Base-by-base conservation (phyloP, 352 stramenopile genomes). In the Globisporangium iwayamae region DNA sequence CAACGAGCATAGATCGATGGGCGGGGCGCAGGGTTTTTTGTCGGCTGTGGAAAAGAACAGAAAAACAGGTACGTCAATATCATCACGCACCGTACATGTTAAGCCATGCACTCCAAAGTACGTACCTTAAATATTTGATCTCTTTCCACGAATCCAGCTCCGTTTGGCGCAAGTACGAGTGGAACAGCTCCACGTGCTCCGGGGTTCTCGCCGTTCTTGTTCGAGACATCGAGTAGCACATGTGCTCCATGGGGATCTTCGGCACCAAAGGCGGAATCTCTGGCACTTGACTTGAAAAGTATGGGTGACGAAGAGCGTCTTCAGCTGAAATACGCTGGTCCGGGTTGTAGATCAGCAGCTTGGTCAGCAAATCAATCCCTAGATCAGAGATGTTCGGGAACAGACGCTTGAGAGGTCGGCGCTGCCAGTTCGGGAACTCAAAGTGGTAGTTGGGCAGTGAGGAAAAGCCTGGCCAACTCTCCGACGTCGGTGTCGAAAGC, bases 381-480 rank as follows among this genome's bases (percentile, higher is more conserved):
- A 89, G 68, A 48, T 85, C 75, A 8, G 83, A 93, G 18, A 93
- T 89, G 65, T 73, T 76, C 30, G 80, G 77, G 63, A 92, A 92
- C 13, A 92, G 60, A 6, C 79, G 78, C 74, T 87, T 83, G 53
- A 91, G 73, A 3, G 78, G 84, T 66, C 76, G 78, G 64, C 73
- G 74, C 60, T 81, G 84, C 84, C 80, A 95, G 70, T 91, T 90
- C 34, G 81, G 85, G 56, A 92, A 95, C 52, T 91, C 83, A 50
- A 98, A 97, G 48, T 94, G 77, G 78, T 98, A 99, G 75, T 99
- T 98, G 25, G 95, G 96, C n/a, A 99, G 81, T 1, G 89, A 88
- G 18, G 96, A 98, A 16, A 99, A 97, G 38, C 96, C 97, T 20
- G 96, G 95, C 98, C 98, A 99, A 1, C 93, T 87, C 55, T 97